These are phyloP conservation scores for Nakazawaea ernobii DNA, from an alignment of 805 yeast species.

Conservation along the genomic window DNA sequence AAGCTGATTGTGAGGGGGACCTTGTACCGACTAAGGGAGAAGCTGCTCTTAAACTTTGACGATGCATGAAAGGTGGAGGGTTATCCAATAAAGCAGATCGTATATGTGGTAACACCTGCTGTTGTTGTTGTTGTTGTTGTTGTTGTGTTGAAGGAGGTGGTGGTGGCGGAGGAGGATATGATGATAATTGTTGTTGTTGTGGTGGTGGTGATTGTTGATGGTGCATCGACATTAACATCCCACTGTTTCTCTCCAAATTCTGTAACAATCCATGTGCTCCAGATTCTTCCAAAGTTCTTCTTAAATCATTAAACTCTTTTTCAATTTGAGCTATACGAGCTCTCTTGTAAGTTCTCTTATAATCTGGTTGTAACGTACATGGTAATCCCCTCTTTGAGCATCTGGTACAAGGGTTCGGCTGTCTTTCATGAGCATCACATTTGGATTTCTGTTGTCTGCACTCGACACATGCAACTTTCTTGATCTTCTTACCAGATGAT, in stretches of 20 bases:
- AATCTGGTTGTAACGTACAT: constrained; percentile 74
- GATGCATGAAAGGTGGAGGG: constrained; percentile 7
- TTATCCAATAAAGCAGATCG: constrained; percentile 10
- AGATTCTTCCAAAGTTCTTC: constrained; percentile 38
- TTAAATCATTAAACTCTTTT: constrained; percentile 65
- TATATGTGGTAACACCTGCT: not conserved
- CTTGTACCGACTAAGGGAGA: not conserved
- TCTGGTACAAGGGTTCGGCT: constrained; percentile 78
- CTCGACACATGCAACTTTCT: constrained; percentile 86
- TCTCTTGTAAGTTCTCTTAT: constrained; percentile 85
- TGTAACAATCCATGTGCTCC: constrained; percentile 11
- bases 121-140: constrained; percentile 13
- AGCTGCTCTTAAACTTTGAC: not conserved
- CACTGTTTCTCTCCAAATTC: constrained; percentile 10
- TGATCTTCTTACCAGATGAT: constrained; percentile 21
- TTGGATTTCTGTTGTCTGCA: constrained; percentile 93
- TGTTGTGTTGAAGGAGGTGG: constrained; percentile 1
- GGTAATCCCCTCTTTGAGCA: constrained; percentile 64
- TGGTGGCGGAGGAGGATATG: not conserved
- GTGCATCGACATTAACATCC: constrained; percentile 7
- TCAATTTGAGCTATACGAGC: constrained; percentile 82
- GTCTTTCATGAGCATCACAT: constrained; percentile 76
- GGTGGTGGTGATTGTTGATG: constrained; percentile 13
- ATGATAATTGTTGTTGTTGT: constrained; percentile 5
- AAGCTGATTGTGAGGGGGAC: not conserved